Evolutionary conservation across 176 grass and related monocot genomes (phyloP).

Genomic region (Elymus sibiricus): DNA sequence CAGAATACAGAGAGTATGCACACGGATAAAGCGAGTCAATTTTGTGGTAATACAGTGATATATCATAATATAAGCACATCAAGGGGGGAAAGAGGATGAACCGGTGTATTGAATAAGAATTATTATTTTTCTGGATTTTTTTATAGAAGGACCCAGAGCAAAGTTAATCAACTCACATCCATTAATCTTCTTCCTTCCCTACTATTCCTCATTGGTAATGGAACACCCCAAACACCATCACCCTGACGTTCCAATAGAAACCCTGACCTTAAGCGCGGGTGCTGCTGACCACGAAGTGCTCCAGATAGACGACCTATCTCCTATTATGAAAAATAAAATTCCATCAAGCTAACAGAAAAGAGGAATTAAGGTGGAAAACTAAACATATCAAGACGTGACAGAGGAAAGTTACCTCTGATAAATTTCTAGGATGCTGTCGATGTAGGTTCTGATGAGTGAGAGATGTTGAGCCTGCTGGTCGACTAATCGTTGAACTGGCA

Average conservation of each 20-base stretch:
- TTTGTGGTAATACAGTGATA: neutral
- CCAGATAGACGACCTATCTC: conserved; percentile 53
- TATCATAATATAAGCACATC: neutral
- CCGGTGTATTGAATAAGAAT: neutral
- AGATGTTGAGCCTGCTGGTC: conserved; percentile 34
- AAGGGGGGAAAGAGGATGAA: neutral
- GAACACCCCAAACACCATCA: conserved; percentile 57
- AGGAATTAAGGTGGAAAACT: neutral
- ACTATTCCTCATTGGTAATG: conserved; percentile 45
- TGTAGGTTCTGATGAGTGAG: conserved; percentile 37
- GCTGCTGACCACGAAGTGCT: conserved; percentile 42
- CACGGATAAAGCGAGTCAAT: neutral
- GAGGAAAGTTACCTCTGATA: conserved; percentile 29
- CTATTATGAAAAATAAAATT: conserved; percentile 6
- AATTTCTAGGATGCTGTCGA: conserved; percentile 42
- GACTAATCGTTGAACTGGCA: conserved; percentile 34
- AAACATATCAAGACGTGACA: neutral
- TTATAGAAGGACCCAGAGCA: neutral
- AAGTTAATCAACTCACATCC: conserved; percentile 38
- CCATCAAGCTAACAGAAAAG: neutral
- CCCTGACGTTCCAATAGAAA: conserved; percentile 52
- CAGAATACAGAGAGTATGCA: neutral
- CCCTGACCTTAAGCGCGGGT: conserved; percentile 44
- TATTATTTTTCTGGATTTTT: neutral
- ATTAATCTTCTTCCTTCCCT: conserved; percentile 66